A percentile compares a stretch with the other conserved stretches of the same genome.
These are phyloP conservation scores for Zygotorulaspora chibaensis DNA, from an alignment of 805 yeast genomes.

Conservation along the genomic window DNA sequence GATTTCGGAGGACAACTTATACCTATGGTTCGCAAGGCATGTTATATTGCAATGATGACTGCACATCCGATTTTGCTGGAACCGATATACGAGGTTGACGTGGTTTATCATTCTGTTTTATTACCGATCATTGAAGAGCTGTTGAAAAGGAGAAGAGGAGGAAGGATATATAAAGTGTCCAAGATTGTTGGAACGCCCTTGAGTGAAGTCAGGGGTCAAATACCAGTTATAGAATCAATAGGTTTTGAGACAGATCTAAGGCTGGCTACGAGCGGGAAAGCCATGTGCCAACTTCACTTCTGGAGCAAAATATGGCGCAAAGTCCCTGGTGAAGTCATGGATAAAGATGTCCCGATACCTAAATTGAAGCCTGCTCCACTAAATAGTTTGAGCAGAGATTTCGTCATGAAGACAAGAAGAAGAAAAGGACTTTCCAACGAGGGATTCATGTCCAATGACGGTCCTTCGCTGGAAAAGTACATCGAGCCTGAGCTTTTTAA, in stretches of 20 bases:
- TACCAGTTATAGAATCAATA: slow-evolving; percentile 87
- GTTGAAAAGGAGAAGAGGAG: slow-evolving; percentile 68
- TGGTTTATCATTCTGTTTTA: slow-evolving; percentile 49
- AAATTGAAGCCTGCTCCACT: slow-evolving; percentile 71
- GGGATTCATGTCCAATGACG: slow-evolving; percentile 30
- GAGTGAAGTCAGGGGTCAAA: slow-evolving; percentile 51
- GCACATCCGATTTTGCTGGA: slow-evolving; percentile 79
- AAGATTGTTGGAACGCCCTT: slow-evolving; percentile 75
- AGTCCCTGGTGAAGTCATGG: slow-evolving; percentile 92
- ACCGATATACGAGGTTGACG: slow-evolving; percentile 64
- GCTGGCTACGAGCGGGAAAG: slow-evolving; percentile 71
- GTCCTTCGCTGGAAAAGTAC: slow-evolving; percentile 50
- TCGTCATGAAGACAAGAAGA: slow-evolving; percentile 80
- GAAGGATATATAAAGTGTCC: slow-evolving; percentile 38
- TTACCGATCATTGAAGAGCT: slow-evolving; percentile 46
- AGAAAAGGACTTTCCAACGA: slow-evolving; percentile 82
- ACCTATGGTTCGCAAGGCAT: slow-evolving; percentile 79
- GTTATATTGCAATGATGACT: slow-evolving; percentile 72
- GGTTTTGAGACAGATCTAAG: slow-evolving; percentile 88
- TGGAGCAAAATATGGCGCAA: slow-evolving; percentile 56
- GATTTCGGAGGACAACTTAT: slow-evolving; percentile 55
- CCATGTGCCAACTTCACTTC: slow-evolving; percentile 62
- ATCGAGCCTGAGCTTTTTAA: slow-evolving; percentile 57
- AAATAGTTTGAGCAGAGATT: slow-evolving; percentile 76
- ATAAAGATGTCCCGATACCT: slow-evolving; percentile 57